Percentiles rank a stretch among this genome's conserved stretches.
These are phyloP conservation scores for Epichloe sibirici DNA, from an alignment of 2,329 filamentous ascomycete species.

Conservation along the genomic window DNA sequence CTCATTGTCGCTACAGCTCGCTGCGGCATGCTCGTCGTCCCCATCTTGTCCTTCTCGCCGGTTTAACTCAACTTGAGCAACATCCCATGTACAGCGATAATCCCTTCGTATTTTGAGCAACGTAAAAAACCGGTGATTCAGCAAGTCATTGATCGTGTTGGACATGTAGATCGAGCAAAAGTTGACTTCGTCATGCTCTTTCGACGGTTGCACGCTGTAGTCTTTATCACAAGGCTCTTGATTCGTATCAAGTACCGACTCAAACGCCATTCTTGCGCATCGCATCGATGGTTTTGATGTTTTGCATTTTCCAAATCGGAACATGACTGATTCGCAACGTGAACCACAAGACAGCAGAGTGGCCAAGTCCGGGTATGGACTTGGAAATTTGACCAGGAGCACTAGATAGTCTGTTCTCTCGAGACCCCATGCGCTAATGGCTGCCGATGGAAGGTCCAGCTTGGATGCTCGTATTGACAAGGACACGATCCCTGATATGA, in stretches of 20 bases:
- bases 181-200: background rate
- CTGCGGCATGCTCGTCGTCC: background rate
- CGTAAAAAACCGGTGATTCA: constrained; percentile 51
- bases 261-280: constrained; percentile 41
- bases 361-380: constrained; percentile 46
- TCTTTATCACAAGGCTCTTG: constrained; percentile 7
- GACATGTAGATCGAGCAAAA: constrained; percentile 53
- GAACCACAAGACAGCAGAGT: constrained; percentile 36
- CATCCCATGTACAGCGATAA: constrained; percentile 48
- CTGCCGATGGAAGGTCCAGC: constrained; percentile 62
- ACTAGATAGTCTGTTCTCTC: constrained; percentile 56
- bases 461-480: constrained; percentile 58
- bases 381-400: constrained; percentile 53
- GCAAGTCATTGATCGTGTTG: constrained; percentile 45
- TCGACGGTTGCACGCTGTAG: background rate
- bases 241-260: background rate
- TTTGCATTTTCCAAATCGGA: constrained; percentile 59
- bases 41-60: background rate
- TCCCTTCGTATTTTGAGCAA: constrained; percentile 48
- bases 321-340: constrained; percentile 27
- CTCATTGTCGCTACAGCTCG: background rate
- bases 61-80: constrained; percentile 10
- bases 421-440: constrained; percentile 67
- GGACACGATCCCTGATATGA: constrained; percentile 32
- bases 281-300: constrained; percentile 55